Percentiles rank a stretch among this genome's conserved stretches.
These are phyloP conservation scores for Aureobasidium sp. DNA, from an alignment of 2,329 filamentous ascomycete genomes.

Conservation along the genomic window DNA sequence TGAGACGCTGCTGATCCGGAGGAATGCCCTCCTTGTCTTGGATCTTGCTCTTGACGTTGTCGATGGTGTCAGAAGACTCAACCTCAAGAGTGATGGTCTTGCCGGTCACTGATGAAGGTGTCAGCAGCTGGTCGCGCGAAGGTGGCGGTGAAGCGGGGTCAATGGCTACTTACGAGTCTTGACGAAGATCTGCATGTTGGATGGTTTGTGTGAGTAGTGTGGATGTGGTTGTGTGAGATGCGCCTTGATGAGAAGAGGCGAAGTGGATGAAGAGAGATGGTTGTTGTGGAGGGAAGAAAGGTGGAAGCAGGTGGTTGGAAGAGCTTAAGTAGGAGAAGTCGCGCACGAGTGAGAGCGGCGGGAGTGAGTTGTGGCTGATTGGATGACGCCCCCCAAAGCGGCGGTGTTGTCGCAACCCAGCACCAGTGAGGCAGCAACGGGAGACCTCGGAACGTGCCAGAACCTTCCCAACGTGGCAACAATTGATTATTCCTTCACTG, in stretches of 20 bases:
- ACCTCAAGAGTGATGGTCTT: constrained; percentile 64
- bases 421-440: constrained; percentile 11
- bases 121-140: constrained; percentile 28
- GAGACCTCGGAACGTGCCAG: constrained; percentile 7
- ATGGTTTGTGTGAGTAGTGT: constrained; percentile 21
- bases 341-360: constrained; percentile 8
- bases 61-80: constrained; percentile 75
- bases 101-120: constrained; percentile 47
- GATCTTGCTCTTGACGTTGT: constrained; percentile 96
- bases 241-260: not conserved
- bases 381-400: not conserved
- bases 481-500: not conserved
- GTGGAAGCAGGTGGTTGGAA: constrained; percentile 3
- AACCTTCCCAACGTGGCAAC: constrained; percentile 14
- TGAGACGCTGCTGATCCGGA: constrained; percentile 90
- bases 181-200: constrained; percentile 89
- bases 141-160: constrained; percentile 23
- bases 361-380: constrained; percentile 14
- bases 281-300: not conserved
- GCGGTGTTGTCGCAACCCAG: constrained; percentile 10
- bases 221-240: constrained; percentile 16
- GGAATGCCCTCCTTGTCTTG: constrained; percentile 98
- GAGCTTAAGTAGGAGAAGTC: constrained; percentile 5
- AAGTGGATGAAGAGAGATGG: constrained; percentile 1
- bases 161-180: constrained; percentile 71